Base-by-base conservation (phyloP, 1,284 basidiomycete species). In the Trichosporon coremiiforme region DNA sequence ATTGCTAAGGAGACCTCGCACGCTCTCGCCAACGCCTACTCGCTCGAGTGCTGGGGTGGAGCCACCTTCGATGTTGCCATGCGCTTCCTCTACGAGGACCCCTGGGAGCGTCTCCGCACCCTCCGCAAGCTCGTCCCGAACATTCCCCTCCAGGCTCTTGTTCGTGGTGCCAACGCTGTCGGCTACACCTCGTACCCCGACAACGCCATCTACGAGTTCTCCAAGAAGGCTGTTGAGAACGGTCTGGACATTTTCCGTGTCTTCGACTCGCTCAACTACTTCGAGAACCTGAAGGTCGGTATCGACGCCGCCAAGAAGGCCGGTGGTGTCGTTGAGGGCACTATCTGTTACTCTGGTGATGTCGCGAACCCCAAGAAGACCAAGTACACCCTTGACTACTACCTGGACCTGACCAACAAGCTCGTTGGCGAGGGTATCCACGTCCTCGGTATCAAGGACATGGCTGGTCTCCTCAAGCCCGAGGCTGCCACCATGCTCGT, bases 241-340 rank as follows among this genome's bases (percentile, higher is more conserved):
- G 97, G 97, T 83, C 89, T 99, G 64, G 97, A 99, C 85, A 99
- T 99, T 81, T 99, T 99, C 93, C 90, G 97, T 83, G 95, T 99
- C 69, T 99, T 99, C 78, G 97, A 99, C 85, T 99, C 97, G 64
- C 86, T 99, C 85, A 98, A 98, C 86, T 98, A 98, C 84, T 90
- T 98, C 74, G 95, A 94, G 89, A 85, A 97, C 91, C 91, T 98
- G 91, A 90, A 88, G 83, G 89, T 98, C 75, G 95, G 95, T 83
- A 99, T 99, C 77, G 96, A 99, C 82, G 97, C 97, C 45, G 97
- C 97, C 75, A 99, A 99, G 90, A 98, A 97, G 85, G 97, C 97
- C 50, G 97, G 97, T 70, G 97, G 97, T 88, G 97, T 99, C 66
- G 90, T 91, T 71, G 95, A 98, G 84, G 97, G 93, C 64, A 95